Percentiles rank a stretch among this genome's conserved stretches.
These are phyloP conservation scores for Ceraceosorus guamensis DNA, from an alignment of 1,284 basidiomycete genomes.

Conservation along the genomic window DNA sequence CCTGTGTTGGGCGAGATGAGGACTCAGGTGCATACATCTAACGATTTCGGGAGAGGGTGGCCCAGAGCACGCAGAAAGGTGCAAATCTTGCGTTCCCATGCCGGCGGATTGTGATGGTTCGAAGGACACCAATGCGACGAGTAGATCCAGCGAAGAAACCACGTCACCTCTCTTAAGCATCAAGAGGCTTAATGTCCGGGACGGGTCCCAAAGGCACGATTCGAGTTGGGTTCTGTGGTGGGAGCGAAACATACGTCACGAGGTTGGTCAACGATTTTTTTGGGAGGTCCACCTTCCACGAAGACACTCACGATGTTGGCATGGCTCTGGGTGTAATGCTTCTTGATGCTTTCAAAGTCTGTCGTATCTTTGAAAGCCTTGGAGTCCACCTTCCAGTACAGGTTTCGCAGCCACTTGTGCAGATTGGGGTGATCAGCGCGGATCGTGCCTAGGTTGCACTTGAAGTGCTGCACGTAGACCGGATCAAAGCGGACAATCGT, in stretches of 20 bases:
- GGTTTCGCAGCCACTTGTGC: conserved; percentile 62
- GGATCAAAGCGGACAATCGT: conserved; percentile 75
- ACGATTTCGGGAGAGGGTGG: no score
- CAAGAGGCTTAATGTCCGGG: conserved; percentile 35
- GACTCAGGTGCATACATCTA: no score
- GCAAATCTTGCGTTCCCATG: no score
- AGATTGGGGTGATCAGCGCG: conserved; percentile 33
- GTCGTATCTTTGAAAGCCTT: conserved; percentile 83
- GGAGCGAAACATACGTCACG: conserved; percentile 1
- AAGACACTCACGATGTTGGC: conserved; percentile 14
- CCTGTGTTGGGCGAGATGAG: no score
- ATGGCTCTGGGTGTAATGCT: conserved; percentile 48
- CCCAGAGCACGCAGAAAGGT: no score
- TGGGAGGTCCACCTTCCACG: not conserved
- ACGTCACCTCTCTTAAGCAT: no score
- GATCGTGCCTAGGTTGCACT: conserved; percentile 63
- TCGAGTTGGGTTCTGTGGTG: conserved; percentile 33
- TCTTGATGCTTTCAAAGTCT: conserved; percentile 61
- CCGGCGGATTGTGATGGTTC: no score
- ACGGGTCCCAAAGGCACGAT: conserved; percentile 40
- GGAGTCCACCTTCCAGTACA: conserved; percentile 73
- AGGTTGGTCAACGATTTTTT: not conserved
- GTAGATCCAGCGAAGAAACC: no score
- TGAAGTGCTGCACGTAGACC: conserved; percentile 81
- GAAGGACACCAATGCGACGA: no score